Evolutionary conservation across 768 basidiomycete species (phyloP).

Genomic region (Termitomyces sp.): DNA sequence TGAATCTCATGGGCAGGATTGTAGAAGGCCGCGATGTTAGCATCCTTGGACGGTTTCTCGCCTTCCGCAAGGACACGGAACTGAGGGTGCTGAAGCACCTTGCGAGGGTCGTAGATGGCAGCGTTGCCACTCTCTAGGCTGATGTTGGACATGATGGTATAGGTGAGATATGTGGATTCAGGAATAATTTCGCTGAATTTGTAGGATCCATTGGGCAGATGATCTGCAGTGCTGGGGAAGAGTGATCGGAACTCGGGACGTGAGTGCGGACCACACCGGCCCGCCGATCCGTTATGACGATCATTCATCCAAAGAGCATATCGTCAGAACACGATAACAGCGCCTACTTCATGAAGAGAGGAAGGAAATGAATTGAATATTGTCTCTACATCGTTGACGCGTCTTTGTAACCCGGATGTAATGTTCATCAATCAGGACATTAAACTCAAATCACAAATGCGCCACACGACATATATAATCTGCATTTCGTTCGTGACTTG

Average conservation of each 20-base stretch:
- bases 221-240: neutral
- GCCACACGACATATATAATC: too few species aligned
- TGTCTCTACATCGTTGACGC: too few species aligned
- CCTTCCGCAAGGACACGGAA: constrained; percentile 50
- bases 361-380: too few species aligned
- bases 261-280: constrained; percentile 1
- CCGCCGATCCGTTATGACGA: too few species aligned
- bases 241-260: neutral
- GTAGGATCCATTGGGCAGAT: constrained; percentile 1
- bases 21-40: constrained; percentile 63
- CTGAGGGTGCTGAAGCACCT: constrained; percentile 50
- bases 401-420: too few species aligned
- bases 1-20: constrained; percentile 62
- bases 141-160: constrained; percentile 21
- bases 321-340: too few species aligned
- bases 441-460: neutral
- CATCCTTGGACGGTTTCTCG: constrained; percentile 43
- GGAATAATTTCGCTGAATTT: neutral
- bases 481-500: neutral
- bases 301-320: too few species aligned
- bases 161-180: neutral
- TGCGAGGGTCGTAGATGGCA: constrained; percentile 51
- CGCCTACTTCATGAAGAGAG: too few species aligned
- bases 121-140: constrained; percentile 32
- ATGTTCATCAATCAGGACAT: too few species aligned